phyloP scores from a whole-genome alignment of 1,139 yeast species.

The Yamadazyma songkhlaensis region DNA sequence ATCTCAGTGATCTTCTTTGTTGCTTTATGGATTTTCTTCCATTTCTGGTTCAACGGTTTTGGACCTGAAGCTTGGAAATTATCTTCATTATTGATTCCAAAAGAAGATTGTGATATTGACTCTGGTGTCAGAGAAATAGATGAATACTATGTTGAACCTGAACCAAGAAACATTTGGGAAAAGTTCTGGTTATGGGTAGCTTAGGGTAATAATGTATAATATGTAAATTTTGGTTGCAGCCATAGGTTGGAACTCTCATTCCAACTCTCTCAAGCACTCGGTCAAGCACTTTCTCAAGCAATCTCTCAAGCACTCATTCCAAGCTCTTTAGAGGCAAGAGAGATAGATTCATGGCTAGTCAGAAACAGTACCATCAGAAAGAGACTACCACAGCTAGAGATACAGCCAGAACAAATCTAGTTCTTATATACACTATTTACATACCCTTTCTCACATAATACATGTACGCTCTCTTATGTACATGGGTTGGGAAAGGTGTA shows the following conservation, averaged over 20 bases:
- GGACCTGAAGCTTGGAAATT: constrained; percentile 27
- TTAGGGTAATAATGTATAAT: constrained; percentile 1
- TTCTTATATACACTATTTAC: constrained; percentile 28
- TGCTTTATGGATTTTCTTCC: constrained; percentile 51
- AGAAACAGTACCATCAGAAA: no score
- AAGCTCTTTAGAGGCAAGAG: no score
- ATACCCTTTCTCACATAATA: constrained; percentile 81
- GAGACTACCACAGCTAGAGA: no score
- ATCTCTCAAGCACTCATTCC: no score
- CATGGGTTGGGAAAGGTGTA: constrained; percentile 78
- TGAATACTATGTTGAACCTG: constrained; percentile 50
- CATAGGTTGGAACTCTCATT: no score
- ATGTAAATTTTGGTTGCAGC: no score
- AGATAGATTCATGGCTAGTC: no score
- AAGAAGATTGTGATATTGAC: constrained; percentile 61
- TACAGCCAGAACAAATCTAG: no score
- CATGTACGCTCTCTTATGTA: constrained; percentile 95
- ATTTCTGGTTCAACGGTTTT: constrained; percentile 44
- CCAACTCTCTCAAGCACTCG: no score
- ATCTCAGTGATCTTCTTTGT: constrained; percentile 59
- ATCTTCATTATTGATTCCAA: constrained; percentile 35
- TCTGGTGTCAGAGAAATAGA: constrained; percentile 59
- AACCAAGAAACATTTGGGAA: constrained; percentile 51
- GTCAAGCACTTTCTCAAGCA: no score
- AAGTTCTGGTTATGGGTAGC: constrained; percentile 42